phyloP scores from a whole-genome alignment of 75 land plant genomes.

The Picea sitchensis region DNA sequence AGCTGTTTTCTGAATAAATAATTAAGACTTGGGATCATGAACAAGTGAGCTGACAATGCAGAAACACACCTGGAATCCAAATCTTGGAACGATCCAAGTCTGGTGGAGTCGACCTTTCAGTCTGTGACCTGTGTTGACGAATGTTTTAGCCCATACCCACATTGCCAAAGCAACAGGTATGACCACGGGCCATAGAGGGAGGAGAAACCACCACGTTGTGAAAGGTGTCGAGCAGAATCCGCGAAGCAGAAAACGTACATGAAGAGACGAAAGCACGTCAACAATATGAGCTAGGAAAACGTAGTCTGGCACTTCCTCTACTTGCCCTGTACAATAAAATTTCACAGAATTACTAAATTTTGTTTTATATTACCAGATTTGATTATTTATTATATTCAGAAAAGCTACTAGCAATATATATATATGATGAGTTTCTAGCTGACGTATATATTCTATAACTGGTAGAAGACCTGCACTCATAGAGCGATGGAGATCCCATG shows the following conservation, averaged over 20 bases:
- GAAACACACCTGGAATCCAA: constrained; percentile 68
- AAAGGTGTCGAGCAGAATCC: constrained; percentile 43
- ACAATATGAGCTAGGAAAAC: constrained; percentile 85
- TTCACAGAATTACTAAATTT: neutral
- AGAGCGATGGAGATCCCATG: constrained; percentile 53
- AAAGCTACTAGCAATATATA: neutral
- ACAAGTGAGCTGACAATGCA: neutral
- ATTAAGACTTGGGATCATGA: neutral
- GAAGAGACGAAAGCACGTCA: constrained; percentile 57
- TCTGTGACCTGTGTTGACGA: constrained; percentile 46
- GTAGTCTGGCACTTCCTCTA: constrained; percentile 64
- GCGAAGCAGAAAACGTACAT: constrained; percentile 53
- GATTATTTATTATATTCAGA: no score
- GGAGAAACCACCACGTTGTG: constrained; percentile 22
- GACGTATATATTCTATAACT: no score
- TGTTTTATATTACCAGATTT: no score
- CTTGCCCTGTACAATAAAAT: constrained; percentile 36
- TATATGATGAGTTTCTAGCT: no score
- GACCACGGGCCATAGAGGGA: constrained; percentile 36
- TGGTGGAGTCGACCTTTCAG: constrained; percentile 47
- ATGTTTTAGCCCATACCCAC: constrained; percentile 66
- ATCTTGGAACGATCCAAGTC: constrained; percentile 79
- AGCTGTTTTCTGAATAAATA: no score
- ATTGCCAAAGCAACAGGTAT: constrained; percentile 27
- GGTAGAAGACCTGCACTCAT: constrained; percentile 32